Conservation (phyloP, 768 basidiomycete genomes). For the Amanita muscaria region DNA sequence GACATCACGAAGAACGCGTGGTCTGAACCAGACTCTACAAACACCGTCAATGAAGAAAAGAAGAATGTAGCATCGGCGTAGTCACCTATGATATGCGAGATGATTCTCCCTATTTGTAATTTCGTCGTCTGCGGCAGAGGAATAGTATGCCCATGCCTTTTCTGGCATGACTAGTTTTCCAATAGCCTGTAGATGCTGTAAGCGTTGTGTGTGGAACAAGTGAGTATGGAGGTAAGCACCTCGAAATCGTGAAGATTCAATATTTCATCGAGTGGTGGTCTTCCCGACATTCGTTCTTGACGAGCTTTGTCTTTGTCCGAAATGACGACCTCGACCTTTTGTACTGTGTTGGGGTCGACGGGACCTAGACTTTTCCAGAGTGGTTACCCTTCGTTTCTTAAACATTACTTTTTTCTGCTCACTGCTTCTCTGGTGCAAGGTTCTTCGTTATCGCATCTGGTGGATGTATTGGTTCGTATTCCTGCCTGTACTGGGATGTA, state of each 20-base stretch:
- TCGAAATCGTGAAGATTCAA: constrained; percentile 94
- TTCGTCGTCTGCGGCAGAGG: constrained; percentile 94
- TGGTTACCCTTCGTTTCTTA: neutral
- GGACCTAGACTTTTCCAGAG: constrained; percentile 45
- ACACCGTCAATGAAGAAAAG: neutral
- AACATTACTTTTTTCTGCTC: constrained; percentile 14
- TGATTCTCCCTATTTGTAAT: constrained; percentile 87
- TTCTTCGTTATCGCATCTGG: constrained; percentile 71
- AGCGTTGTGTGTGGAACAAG: neutral
- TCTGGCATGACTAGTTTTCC: constrained; percentile 74
- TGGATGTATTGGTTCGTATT: constrained; percentile 88
- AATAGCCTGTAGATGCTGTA: constrained; percentile 47
- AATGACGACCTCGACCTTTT: constrained; percentile 51
- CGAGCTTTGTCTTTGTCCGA: constrained; percentile 68
- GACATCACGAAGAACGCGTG: constrained; percentile 78
- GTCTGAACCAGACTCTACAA: constrained; percentile 80
- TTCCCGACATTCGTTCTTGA: constrained; percentile 46
- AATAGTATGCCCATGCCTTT: constrained; percentile 95
- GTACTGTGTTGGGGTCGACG: constrained; percentile 61
- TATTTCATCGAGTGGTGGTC: constrained; percentile 71
- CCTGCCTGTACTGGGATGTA: constrained; percentile 36
- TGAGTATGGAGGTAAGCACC: constrained; percentile 31
- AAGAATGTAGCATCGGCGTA: neutral
- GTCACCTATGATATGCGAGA: constrained; percentile 79
- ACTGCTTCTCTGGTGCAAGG: constrained; percentile 82